Evolutionary conservation across 352 stramenopile genomes (phyloP), one percentile per base, ranked within the genome.

Genomic region (Phytophthora chlamydospora): DNA sequence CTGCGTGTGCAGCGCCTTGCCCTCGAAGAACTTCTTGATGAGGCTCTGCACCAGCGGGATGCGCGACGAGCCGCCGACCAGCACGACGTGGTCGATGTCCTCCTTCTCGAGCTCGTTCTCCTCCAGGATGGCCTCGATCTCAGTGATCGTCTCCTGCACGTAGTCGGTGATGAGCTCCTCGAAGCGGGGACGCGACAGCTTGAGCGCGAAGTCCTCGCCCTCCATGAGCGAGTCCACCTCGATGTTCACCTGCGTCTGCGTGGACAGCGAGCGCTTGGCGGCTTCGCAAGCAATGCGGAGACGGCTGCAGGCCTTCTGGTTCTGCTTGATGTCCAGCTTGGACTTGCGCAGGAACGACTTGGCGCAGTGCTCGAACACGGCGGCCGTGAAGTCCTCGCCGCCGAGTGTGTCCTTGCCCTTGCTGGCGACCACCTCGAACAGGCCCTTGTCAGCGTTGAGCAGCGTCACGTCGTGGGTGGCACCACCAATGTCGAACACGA

Each of bases 401-500:
- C 96, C 96, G 8, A 98, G 81, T 53, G 96, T 90, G 58, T 98
- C 98, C 71, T 99, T 98, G 68, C 97, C 96, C 32, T 83, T 93
- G 36, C 96, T 98, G 55, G 94, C 96, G 54, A 98, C 93, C 24
- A 99, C 89, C 80, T 99, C 96, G 66, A 99, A 99, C 52, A 99
- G 96, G 14, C 97, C 97, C 75, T 99, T 97, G 77, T 99, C 97
- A 57, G 98, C 97, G 56, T 87, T 98, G 27, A 99, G 63, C 31
- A 99, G 79, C 21, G 91, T 97, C 39, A 99, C 94, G 73, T 99
- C 96, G 71, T 98, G 97, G 7, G 97, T 99, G 51, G 96, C 97
- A 42, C 97, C 97, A 61, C 97, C 97, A 63, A 99, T 93, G 75
- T 99, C 97, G 54, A 99, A 99, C 54, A 99, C 98, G 31, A 99